Base-by-base conservation (phyloP, 2,329 filamentous ascomycete genomes). In the Ascomycota sp. region DNA sequence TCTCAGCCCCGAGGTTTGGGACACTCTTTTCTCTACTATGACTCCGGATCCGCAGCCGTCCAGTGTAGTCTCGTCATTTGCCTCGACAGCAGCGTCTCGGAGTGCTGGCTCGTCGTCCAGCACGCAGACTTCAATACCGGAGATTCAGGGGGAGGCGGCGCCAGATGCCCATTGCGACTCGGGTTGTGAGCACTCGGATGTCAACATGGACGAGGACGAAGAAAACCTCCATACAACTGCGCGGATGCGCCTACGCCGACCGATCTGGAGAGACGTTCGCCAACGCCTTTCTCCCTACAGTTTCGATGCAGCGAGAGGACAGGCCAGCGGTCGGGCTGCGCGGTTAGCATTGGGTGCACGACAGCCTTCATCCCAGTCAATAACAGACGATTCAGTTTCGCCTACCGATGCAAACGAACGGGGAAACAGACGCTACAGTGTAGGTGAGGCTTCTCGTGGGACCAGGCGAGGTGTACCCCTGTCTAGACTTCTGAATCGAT, bases 11-110 rank as follows among this genome's bases (percentile, higher is more conserved):
- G 75, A 76, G 35, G 62, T 62, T 1, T 93, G 84, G 84, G 76
- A 86, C 38, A 81, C 74, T 3, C 70, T 93, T 35, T 60, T 83
- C 37, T 75, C 68, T 6, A 91, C 80, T 0, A 66, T 93, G 39
- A 75, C 78, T 0, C 80, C 81, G 1, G 83, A 92, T 49, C 72
- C 76, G 11, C 76, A 80, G 39, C 66, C 80, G 3, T 81, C 83
- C 1, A 91, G 78, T 43, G 68, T 72, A 2, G 72, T 78, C 25
- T 84, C 82, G 1, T 92, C 83, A 0, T 92, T 92, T 49, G 68
- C 74, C 0, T 84, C 79, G 8, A 63, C 64, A 7, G 39, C 45
- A 2, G 47, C 46, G 1, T 59, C 62, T 1, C 61, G 61, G 39
- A 55, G 48, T 35, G 52, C 54, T 2, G 55, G 50, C 1, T 47